Conservation (phyloP, 139 green algal genomes). For the Zygnema cylindricum region DNA sequence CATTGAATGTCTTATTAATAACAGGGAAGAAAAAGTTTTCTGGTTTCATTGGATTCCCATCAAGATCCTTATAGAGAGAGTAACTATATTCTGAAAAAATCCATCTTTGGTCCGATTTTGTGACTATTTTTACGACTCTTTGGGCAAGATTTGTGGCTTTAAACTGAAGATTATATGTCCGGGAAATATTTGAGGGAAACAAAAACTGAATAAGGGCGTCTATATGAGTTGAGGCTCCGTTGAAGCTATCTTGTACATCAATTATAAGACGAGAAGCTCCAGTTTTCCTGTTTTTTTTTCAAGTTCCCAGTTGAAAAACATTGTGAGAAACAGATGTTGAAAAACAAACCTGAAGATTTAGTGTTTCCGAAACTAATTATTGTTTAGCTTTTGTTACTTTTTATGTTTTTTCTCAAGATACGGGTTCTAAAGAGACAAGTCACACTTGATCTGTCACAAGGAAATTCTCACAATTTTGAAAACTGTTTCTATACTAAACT, state of each 20-base stretch:
- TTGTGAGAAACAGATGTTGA: too few relatives aligned
- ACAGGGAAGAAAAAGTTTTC: background rate
- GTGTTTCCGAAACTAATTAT: too few relatives aligned
- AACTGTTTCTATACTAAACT: too few relatives aligned
- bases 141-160: background rate
- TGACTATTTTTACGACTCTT: background rate
- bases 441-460: too few relatives aligned
- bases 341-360: too few relatives aligned
- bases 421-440: too few relatives aligned
- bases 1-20: background rate
- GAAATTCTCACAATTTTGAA: too few relatives aligned
- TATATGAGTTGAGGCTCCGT: background rate
- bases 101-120: background rate
- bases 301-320: too few relatives aligned
- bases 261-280: background rate
- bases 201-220: background rate
- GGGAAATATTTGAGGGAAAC: background rate
- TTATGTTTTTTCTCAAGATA: too few relatives aligned
- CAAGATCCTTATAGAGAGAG: background rate
- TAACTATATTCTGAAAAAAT: background rate
- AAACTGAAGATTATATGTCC: background rate
- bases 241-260: background rate
- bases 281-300: too few relatives aligned
- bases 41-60: background rate
- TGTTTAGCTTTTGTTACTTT: too few relatives aligned